Base-by-base conservation (phyloP, 805 yeast genomes). In the Cyberlindnera bimundalis region DNA sequence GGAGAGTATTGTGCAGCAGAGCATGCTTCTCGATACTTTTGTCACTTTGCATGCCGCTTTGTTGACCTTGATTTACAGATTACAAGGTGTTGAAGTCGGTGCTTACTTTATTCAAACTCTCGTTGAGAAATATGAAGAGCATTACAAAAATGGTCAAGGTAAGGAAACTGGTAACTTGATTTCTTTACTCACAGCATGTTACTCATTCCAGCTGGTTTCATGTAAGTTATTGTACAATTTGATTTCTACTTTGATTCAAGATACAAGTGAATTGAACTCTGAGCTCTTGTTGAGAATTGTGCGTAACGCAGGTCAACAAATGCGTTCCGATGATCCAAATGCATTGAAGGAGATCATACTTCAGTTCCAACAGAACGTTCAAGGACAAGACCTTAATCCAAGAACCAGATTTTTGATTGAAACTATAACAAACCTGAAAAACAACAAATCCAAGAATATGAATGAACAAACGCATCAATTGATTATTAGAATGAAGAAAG, bases 21-120 rank as follows among this genome's bases (percentile, higher is more conserved):
- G 82, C 4, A 73, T 84, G 34, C 64, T 89, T 36, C 65, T 88
- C 35, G 97, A 90, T 48, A 76, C 84, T 1, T 87, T 88, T 58
- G 77, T 90, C 29, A 74, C 84, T 45, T 70, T 86, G 24, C 90
- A 91, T 60, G 84, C 96, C 1, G 81, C 88, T 6, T 69, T 88
- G 7, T 75, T 81, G 2, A 81, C 81, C 17, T 82, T 96, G 1
- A 60, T 93, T 18, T 88, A 84, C 64, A 73, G 84, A 45, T 55
- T 80, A 16, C 84, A 85, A 51, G 98, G 99, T 16, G 77, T 81
- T 28, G 96, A 88, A 47, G 84, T 88, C 60, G 97, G 96, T 45
- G 99, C 97, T 0, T 75, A 68, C 51, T 82, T 89, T 44, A 70
- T 89, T 25, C 99, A 93, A 58, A 70, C 77, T 0, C 58, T 85